These are phyloP conservation scores for Kernera saxatilis DNA, from an alignment of 345 rosid species.

Conservation along the genomic window DNA sequence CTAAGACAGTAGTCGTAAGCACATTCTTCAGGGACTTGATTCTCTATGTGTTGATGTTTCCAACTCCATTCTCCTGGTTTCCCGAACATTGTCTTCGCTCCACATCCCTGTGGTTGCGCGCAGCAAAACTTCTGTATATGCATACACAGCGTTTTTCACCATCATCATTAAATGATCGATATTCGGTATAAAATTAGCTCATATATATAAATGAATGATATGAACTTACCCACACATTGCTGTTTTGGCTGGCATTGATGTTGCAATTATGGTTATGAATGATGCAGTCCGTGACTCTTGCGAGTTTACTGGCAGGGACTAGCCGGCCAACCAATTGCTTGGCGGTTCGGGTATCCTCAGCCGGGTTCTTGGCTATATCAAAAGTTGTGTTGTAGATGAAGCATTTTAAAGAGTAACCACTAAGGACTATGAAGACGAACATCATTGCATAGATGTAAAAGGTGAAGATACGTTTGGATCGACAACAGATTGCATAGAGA, in stretches of 20 bases:
- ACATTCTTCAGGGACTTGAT: conserved; percentile 19
- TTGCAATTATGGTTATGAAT: conserved; percentile 23
- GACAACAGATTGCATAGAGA: conserved; percentile 22
- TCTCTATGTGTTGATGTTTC: conserved; percentile 24
- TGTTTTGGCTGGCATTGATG: conserved; percentile 25
- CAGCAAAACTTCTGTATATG: conserved; percentile 25
- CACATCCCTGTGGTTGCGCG: conserved; percentile 24
- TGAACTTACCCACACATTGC: conserved; percentile 31
- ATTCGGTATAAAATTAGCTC: too few species aligned
- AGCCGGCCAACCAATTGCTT: conserved; percentile 18
- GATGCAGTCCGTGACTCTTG: background rate
- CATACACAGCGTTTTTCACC: background rate
- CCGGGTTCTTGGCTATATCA: conserved; percentile 24
- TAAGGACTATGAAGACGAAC: background rate
- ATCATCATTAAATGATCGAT: background rate
- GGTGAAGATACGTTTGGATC: conserved; percentile 12
- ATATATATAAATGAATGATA: background rate
- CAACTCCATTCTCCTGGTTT: conserved; percentile 29
- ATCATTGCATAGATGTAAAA: conserved; percentile 21
- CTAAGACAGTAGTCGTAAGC: conserved; percentile 18
- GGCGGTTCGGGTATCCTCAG: conserved; percentile 7
- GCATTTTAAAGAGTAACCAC: conserved; percentile 22
- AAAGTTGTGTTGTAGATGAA: conserved; percentile 13
- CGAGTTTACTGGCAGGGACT: conserved; percentile 8
- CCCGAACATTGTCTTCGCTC: conserved; percentile 9